Conservation (phyloP, 1,139 yeast genomes). For the Yamadazyma atmosphaerica region DNA sequence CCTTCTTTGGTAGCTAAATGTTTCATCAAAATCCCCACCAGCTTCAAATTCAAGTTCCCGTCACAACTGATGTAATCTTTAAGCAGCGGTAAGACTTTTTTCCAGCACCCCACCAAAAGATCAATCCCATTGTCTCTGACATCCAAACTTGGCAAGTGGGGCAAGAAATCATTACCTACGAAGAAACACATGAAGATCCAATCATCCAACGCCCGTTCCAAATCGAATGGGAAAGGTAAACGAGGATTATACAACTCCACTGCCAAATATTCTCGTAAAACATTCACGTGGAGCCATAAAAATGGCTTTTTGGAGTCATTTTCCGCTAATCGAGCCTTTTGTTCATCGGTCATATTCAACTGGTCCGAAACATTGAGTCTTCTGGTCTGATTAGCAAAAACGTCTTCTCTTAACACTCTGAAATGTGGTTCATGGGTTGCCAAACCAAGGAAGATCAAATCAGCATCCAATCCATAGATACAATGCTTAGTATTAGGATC, state of each 20-base stretch:
- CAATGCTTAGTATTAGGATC: constrained; percentile 91
- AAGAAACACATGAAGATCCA: constrained; percentile 99
- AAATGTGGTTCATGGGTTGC: constrained; percentile 98
- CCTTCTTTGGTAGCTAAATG: constrained; percentile 74
- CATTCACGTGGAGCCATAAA: constrained; percentile 89
- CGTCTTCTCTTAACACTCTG: constrained; percentile 91
- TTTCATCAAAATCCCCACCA: constrained; percentile 71
- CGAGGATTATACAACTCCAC: constrained; percentile 76
- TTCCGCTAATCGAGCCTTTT: constrained; percentile 52
- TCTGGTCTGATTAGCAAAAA: constrained; percentile 67
- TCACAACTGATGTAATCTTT: constrained; percentile 86
- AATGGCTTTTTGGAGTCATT: constrained; percentile 79
- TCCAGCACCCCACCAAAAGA: constrained; percentile 79
- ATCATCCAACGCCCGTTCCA: constrained; percentile 96
- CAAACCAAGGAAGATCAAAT: constrained; percentile 92
- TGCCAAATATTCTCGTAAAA: constrained; percentile 83
- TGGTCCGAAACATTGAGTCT: constrained; percentile 52
- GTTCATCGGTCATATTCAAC: constrained; percentile 60
- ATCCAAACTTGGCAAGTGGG: constrained; percentile 92
- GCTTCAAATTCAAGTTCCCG: constrained; percentile 72
- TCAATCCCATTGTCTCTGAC: constrained; percentile 95
- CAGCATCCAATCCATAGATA: constrained; percentile 97
- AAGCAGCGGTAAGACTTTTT: constrained; percentile 61
- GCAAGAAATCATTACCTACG: constrained; percentile 97
- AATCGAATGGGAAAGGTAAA: constrained; percentile 72